Percentiles rank a stretch among this genome's conserved stretches.
These are phyloP conservation scores for Aureobasidium sp. DNA, from an alignment of 2,329 filamentous ascomycete genomes.

Conservation along the genomic window DNA sequence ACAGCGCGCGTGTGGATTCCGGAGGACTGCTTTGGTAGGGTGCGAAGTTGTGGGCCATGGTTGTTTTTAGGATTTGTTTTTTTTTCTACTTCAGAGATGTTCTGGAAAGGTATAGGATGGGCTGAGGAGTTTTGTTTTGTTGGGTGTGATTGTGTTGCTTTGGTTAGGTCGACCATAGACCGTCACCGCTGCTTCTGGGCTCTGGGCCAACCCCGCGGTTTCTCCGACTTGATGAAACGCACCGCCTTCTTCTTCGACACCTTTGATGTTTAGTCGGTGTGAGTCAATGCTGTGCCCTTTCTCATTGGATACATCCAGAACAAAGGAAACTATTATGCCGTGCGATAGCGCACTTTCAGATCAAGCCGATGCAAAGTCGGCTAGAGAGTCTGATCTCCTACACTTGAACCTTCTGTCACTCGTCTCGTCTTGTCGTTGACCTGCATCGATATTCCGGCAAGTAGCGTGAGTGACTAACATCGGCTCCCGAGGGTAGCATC, in stretches of 20 bases:
- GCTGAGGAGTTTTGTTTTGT: neutral
- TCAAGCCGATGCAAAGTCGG: too few species aligned
- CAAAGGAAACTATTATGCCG: too few species aligned
- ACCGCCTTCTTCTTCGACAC: neutral
- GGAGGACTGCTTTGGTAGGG: constrained; percentile 92
- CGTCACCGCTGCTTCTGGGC: constrained; percentile 14
- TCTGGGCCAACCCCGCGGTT: neutral
- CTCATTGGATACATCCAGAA: neutral
- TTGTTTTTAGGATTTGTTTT: neutral
- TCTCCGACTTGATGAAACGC: constrained; percentile 10
- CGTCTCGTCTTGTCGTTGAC: too few species aligned
- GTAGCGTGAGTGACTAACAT: too few species aligned
- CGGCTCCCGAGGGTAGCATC: too few species aligned
- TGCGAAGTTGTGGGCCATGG: constrained; percentile 53
- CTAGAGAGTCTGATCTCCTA: too few species aligned
- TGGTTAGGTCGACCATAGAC: too few species aligned
- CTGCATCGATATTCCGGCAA: too few species aligned
- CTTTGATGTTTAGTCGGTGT: neutral
- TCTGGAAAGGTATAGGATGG: neutral
- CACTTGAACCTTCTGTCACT: too few species aligned
- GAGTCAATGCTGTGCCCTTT: neutral
- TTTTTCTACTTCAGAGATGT: neutral
- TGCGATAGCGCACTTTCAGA: too few species aligned
- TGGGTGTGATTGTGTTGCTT: neutral
- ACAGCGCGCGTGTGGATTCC: constrained; percentile 73